Base-by-base conservation (phyloP, 148 eudicot genomes). In the Heliosperma pusillum region DNA sequence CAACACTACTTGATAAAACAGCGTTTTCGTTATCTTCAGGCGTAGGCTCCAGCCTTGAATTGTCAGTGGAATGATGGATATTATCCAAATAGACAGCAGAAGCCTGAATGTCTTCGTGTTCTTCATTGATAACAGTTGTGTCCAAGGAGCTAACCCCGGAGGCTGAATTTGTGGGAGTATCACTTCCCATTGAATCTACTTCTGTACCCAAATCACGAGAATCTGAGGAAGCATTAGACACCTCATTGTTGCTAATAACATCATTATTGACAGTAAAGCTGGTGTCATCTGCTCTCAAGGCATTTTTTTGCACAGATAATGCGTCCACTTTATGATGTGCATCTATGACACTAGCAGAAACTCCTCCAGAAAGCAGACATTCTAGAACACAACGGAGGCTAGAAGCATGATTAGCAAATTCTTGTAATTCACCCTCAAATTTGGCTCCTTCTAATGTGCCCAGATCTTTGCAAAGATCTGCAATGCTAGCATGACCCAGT, bases 381-480 rank as follows among this genome's bases (percentile, higher is more conserved):
- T 90, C 96, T 56, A 95, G 84, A 75, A 92, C 85, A 80, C 93
- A 86, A 55, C 97, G 91, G 52, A 95, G 93, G 75, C 98, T 95
- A 82, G 90, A 95, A 57, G 98, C 98, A 86, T 95, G 98, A 88
- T 95, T 95, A 77, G 98, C 98, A 79, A 95, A 95, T 72, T 95
- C 98, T 86, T 95, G 98, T 73, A 95, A 82, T 75, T 95, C 98
- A 67, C 98, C 98, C 83, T 95, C 98, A 78, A 95, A 95, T 70
- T 86, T 95, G 65, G 97, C 80, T 76, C 97, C 97, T 84, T 95
- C 97, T 66, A 95, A 86, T 76, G 97, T 90, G 68, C 91, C 78
- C 74, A 95, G 88, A 82, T 95, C 98, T 78, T 84, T 89, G 87
- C 98, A 95, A 78, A 95, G 97, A 83, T 95, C 96, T 71, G 88